Evolutionary conservation across 2,329 filamentous ascomycete genomes (phyloP).

Genomic region (Dactylonectria macrodidyma): DNA sequence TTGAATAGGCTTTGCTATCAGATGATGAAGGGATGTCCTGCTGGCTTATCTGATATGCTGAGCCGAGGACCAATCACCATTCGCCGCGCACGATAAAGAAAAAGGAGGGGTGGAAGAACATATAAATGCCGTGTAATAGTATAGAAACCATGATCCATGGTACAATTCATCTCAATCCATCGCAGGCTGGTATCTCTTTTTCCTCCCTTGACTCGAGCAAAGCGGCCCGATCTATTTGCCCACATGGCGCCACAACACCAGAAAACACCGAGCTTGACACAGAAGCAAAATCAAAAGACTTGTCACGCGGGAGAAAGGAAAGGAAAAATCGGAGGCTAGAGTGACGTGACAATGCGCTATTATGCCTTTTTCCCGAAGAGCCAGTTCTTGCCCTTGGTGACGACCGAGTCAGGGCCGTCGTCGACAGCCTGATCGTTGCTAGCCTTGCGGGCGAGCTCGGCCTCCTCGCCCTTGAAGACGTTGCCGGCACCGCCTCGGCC

Average conservation of each 20-base stretch:
- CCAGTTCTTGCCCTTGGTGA: constrained; percentile 64
- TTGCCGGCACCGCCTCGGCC: constrained; percentile 86
- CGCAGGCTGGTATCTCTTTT: constrained; percentile 42
- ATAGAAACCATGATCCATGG: constrained; percentile 36
- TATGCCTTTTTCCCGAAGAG: constrained; percentile 65
- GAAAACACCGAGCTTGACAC: constrained; percentile 44
- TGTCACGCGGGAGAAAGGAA: background rate
- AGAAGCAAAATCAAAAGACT: constrained; percentile 18
- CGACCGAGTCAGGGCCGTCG: constrained; percentile 47
- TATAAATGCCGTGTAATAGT: constrained; percentile 40
- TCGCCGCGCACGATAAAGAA: constrained; percentile 16
- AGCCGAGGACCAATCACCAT: constrained; percentile 16
- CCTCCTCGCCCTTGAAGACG: constrained; percentile 67
- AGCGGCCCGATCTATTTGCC: constrained; percentile 28
- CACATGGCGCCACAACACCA: constrained; percentile 38
- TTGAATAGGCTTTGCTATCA: constrained; percentile 13
- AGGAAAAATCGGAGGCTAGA: background rate
- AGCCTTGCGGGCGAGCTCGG: constrained; percentile 49
- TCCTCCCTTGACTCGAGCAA: constrained; percentile 21
- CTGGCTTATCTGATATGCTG: constrained; percentile 25
- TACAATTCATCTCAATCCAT: constrained; percentile 32
- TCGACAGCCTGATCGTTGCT: constrained; percentile 54
- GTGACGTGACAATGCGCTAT: constrained; percentile 12
- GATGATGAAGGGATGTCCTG: constrained; percentile 8
- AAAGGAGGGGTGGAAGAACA: constrained; percentile 29